Evolutionary conservation across 805 yeast species (phyloP).

Genomic region (Lipomyces kockii): DNA sequence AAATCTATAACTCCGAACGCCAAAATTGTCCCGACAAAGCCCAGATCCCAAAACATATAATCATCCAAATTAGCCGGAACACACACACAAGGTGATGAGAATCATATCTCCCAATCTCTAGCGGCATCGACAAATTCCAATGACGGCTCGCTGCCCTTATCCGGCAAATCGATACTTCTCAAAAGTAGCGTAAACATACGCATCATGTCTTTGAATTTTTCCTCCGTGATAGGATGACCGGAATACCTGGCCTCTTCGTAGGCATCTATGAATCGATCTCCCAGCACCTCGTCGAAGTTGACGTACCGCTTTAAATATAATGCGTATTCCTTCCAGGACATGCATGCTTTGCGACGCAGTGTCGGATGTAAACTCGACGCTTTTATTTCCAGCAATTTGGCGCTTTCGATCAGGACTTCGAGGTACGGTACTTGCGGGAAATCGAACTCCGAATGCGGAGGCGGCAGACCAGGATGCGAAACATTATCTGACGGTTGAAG

Average conservation of each 20-base stretch:
- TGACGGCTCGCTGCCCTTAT: not conserved
- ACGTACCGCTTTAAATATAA: constrained; percentile 48
- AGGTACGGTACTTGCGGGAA: constrained; percentile 42
- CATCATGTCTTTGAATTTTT: constrained; percentile 66
- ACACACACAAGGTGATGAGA: not conserved
- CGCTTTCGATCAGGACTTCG: constrained; percentile 40
- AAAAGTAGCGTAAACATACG: constrained; percentile 25
- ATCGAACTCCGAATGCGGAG: constrained; percentile 43
- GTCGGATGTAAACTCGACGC: constrained; percentile 43
- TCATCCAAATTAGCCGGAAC: not conserved
- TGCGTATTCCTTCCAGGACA: constrained; percentile 58
- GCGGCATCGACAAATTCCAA: constrained; percentile 16
- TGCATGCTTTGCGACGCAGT: constrained; percentile 49
- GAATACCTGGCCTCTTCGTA: constrained; percentile 76
- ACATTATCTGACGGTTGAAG: constrained; percentile 53
- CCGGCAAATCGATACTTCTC: constrained; percentile 24
- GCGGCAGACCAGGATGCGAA: constrained; percentile 60
- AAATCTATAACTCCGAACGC: not conserved
- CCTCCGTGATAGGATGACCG: constrained; percentile 60
- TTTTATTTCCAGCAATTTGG: constrained; percentile 38
- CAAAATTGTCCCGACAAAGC: not conserved
- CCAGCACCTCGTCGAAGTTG: constrained; percentile 36
- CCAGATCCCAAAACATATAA: not conserved
- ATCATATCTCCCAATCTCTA: not conserved
- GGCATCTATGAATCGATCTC: constrained; percentile 50